Evolutionary conservation across 495 filamentous ascomycete species (phyloP).

Genomic region (Opeltia flavorubescens): DNA sequence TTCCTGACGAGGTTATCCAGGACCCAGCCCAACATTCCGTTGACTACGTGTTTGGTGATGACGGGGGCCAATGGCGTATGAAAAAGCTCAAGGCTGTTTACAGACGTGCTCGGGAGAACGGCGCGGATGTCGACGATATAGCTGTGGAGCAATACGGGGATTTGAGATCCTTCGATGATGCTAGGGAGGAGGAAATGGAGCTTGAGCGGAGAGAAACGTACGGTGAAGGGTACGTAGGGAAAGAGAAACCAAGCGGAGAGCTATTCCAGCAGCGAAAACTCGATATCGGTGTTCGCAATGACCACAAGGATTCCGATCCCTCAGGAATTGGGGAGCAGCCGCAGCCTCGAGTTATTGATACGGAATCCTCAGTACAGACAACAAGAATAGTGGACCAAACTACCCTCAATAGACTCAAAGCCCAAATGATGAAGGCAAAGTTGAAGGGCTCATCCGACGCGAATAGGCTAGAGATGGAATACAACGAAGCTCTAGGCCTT

Average conservation of each 20-base stretch:
- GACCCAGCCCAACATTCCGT: constrained; percentile 48
- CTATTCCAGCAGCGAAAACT: constrained; percentile 64
- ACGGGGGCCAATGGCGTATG: constrained; percentile 89
- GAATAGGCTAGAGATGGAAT: constrained; percentile 68
- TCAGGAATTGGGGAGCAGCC: constrained; percentile 18
- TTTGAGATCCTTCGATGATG: constrained; percentile 79
- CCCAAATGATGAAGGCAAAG: constrained; percentile 89
- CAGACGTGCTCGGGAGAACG: constrained; percentile 59
- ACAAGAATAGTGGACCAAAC: constrained; percentile 53
- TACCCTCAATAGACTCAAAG: constrained; percentile 75
- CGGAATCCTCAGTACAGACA: constrained; percentile 23
- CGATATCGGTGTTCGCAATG: constrained; percentile 25
- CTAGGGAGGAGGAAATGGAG: constrained; percentile 88
- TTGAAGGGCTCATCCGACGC: constrained; percentile 59
- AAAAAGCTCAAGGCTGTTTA: constrained; percentile 81
- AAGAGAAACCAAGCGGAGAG: constrained; percentile 79
- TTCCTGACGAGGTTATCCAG: constrained; percentile 33
- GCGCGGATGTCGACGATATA: constrained; percentile 58
- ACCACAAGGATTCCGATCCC: constrained; percentile 32
- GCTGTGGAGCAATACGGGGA: constrained; percentile 71
- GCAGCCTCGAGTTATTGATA: constrained; percentile 20
- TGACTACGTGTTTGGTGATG: constrained; percentile 77
- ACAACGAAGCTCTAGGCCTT: constrained; percentile 53
- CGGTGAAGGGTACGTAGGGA: constrained; percentile 72
- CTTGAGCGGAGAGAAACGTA: constrained; percentile 74